These are phyloP conservation scores for Psilocybe subaeruginosa DNA, from an alignment of 768 basidiomycete genomes.

Conservation along the genomic window DNA sequence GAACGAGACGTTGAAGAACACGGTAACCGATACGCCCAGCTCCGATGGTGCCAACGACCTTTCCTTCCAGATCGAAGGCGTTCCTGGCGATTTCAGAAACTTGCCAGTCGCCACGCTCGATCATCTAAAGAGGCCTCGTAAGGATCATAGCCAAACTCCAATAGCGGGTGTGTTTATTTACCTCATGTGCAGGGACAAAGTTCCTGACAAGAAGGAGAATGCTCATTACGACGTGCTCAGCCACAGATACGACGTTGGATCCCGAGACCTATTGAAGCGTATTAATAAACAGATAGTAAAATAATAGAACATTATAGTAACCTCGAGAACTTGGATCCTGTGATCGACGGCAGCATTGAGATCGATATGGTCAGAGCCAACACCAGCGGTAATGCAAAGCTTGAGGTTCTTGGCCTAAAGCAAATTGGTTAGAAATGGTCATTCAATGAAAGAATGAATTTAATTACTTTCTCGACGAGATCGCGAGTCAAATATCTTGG, in stretches of 20 bases:
- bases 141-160: neutral
- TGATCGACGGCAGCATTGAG: constrained; percentile 85
- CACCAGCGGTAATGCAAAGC: constrained; percentile 88
- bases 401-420: constrained; percentile 85
- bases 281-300: constrained; percentile 4
- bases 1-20: constrained; percentile 76
- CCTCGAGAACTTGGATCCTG: constrained; percentile 79
- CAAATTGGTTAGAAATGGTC: constrained; percentile 1
- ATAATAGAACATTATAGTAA: constrained; percentile 11
- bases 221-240: constrained; percentile 90
- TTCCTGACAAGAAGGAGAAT: constrained; percentile 91
- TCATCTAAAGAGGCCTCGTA: constrained; percentile 53
- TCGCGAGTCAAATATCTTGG: constrained; percentile 71
- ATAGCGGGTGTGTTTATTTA: constrained; percentile 20
- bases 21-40: constrained; percentile 83
- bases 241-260: constrained; percentile 89
- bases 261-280: constrained; percentile 63
- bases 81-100: constrained; percentile 83
- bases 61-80: constrained; percentile 88
- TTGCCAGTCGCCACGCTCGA: constrained; percentile 85
- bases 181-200: constrained; percentile 86
- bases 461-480: constrained; percentile 62
- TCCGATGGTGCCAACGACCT: constrained; percentile 91
- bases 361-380: constrained; percentile 90
- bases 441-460: neutral